A percentile compares a stretch with the other conserved stretches of the same genome.
Conservation (phyloP, 768 basidiomycete species). For the Lyophyllum shimeji region DNA sequence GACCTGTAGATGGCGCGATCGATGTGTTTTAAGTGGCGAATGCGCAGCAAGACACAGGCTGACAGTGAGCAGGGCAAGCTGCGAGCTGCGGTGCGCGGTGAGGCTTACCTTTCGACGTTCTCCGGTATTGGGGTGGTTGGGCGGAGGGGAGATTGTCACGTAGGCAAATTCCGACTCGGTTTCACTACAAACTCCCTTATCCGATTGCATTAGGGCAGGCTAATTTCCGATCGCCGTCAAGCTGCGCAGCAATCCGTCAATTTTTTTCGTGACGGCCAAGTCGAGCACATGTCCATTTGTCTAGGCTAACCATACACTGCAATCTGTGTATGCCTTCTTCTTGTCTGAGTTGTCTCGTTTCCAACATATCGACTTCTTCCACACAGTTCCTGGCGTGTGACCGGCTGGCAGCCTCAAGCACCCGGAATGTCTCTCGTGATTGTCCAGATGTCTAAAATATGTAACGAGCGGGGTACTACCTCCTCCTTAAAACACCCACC, state of each 20-base stretch:
- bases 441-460: constrained; percentile 3
- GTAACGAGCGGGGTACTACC: not conserved
- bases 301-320: too few species aligned
- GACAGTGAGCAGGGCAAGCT: not conserved
- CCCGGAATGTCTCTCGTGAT: constrained; percentile 11
- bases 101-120: not conserved
- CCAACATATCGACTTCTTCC: not conserved
- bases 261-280: not conserved
- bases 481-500: not conserved
- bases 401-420: not conserved
- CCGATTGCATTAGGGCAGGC: constrained; percentile 36
- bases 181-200: constrained; percentile 25
- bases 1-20: constrained; percentile 11
- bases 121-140: constrained; percentile 21
- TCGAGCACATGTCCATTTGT: not conserved
- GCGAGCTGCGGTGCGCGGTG: constrained; percentile 21
- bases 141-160: constrained; percentile 24
- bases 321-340: too few species aligned
- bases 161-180: constrained; percentile 16
- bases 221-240: constrained; percentile 1
- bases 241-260: constrained; percentile 7
- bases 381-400: not conserved
- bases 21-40: constrained; percentile 13
- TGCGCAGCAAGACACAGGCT: not conserved
- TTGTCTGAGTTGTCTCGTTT: too few species aligned